Conservation (phyloP, 495 filamentous ascomycete species). For the Xylaria bambusicola region DNA sequence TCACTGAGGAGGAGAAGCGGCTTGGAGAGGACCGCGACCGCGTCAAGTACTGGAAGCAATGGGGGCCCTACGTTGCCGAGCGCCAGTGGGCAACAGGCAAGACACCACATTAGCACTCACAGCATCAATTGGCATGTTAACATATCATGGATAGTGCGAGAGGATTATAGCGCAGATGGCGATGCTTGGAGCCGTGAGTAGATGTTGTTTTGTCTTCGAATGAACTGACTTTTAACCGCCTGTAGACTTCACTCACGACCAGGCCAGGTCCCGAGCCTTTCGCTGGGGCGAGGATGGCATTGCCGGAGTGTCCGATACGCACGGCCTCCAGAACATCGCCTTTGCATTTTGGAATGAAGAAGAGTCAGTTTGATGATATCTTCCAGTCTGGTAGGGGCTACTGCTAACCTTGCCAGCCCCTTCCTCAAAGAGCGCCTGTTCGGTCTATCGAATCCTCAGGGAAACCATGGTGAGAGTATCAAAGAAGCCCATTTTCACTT, state of each 20-base stretch:
- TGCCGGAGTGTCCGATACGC: slow-evolving; percentile 90
- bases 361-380: slow-evolving; percentile 60
- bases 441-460: slow-evolving; percentile 91
- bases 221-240: slow-evolving; percentile 5
- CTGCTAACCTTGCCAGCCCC: slow-evolving; percentile 54
- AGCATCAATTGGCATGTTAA: slow-evolving; percentile 22
- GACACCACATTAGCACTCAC: slow-evolving; percentile 25
- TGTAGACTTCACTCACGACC: slow-evolving; percentile 88
- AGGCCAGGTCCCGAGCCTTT: slow-evolving; percentile 82
- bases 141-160: slow-evolving; percentile 64
- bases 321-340: slow-evolving; percentile 85
- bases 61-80: slow-evolving; percentile 77
- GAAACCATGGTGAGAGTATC: slow-evolving; percentile 94
- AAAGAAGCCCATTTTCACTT: slow-evolving; percentile 96
- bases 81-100: slow-evolving; percentile 88
- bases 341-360: slow-evolving; percentile 98
- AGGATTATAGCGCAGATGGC: slow-evolving; percentile 85
- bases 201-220: neutral
- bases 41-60: slow-evolving; percentile 90
- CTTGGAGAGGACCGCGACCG: slow-evolving; percentile 81
- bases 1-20: slow-evolving; percentile 84
- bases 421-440: slow-evolving; percentile 95
- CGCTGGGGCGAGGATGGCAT: slow-evolving; percentile 98
- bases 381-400: neutral
- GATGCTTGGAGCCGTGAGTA: slow-evolving; percentile 94